A percentile compares a stretch with the other conserved stretches of the same genome.
phyloP scores from a whole-genome alignment of 1,139 yeast species.

The Geotrichum bryndzae region DNA sequence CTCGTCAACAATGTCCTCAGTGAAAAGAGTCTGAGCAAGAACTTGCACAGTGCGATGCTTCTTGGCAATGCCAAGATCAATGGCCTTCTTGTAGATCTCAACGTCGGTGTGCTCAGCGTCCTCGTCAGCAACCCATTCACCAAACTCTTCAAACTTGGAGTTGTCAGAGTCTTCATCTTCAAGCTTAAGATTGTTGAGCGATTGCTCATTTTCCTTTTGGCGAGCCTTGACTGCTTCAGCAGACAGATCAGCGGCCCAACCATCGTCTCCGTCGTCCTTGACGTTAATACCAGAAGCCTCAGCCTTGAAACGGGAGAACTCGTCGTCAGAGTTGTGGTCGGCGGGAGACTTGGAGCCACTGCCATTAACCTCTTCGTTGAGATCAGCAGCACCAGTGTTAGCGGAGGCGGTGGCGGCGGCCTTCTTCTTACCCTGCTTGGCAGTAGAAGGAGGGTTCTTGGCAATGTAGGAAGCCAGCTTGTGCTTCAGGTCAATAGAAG shows the following conservation, averaged over 20 bases:
- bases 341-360: slow-evolving; percentile 35
- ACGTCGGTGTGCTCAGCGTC: slow-evolving; percentile 70
- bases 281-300: slow-evolving; percentile 67
- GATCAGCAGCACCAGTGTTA: slow-evolving; percentile 84
- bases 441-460: slow-evolving; percentile 81
- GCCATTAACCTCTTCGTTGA: slow-evolving; percentile 35
- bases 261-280: slow-evolving; percentile 72
- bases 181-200: slow-evolving; percentile 39
- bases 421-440: slow-evolving; percentile 48
- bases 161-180: slow-evolving; percentile 37
- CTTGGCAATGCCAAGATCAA: slow-evolving; percentile 65
- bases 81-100: slow-evolving; percentile 86
- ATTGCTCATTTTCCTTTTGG: slow-evolving; percentile 75
- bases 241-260: slow-evolving; percentile 97
- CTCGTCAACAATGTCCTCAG: slow-evolving; percentile 68
- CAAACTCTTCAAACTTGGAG: slow-evolving; percentile 59
- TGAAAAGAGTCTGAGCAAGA: slow-evolving; percentile 83
- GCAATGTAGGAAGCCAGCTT: slow-evolving; percentile 79
- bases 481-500: slow-evolving; percentile 78
- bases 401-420: slow-evolving; percentile 85
- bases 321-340: slow-evolving; percentile 57
- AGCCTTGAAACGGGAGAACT: slow-evolving; percentile 71
- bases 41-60: slow-evolving; percentile 83
- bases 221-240: slow-evolving; percentile 95
- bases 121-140: slow-evolving; percentile 78